Conservation (phyloP, 2,329 filamentous ascomycete genomes). For the Juglanconis sp. region DNA sequence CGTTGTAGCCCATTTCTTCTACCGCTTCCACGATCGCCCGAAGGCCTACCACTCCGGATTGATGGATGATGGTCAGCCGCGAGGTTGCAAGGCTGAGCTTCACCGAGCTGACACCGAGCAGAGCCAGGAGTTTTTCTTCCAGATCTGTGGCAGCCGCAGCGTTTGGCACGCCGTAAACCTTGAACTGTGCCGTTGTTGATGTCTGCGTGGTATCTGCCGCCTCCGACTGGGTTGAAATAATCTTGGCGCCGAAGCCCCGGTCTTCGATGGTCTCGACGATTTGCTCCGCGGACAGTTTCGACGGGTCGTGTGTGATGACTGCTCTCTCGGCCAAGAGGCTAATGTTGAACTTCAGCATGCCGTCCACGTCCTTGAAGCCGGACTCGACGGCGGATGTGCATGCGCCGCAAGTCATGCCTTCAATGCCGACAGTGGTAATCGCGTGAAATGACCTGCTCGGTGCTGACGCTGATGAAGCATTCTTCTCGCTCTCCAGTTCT, state of each 20-base stretch:
- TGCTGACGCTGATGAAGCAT: slow-evolving; percentile 26
- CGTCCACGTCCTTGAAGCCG: slow-evolving; percentile 73
- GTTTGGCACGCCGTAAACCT: slow-evolving; percentile 76
- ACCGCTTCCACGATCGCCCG: slow-evolving; percentile 78
- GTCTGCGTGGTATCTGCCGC: slow-evolving; percentile 51
- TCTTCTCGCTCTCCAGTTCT: slow-evolving; percentile 38
- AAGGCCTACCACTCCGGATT: slow-evolving; percentile 70
- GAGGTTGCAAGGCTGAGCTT: slow-evolving; percentile 71
- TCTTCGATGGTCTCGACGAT: slow-evolving; percentile 85
- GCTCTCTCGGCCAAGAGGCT: slow-evolving; percentile 90
- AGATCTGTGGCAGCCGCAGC: slow-evolving; percentile 68
- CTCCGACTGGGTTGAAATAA: slow-evolving; percentile 73
- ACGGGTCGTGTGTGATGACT: slow-evolving; percentile 77
- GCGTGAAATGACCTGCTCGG: slow-evolving; percentile 43
- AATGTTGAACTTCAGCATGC: slow-evolving; percentile 87
- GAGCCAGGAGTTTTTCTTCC: slow-evolving; percentile 62
- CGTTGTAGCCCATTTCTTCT: slow-evolving; percentile 82
- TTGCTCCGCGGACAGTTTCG: slow-evolving; percentile 66
- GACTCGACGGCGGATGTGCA: slow-evolving; percentile 90
- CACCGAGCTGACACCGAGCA: slow-evolving; percentile 72
- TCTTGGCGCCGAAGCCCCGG: slow-evolving; percentile 77
- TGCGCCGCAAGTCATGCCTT: slow-evolving; percentile 96
- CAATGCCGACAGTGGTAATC: slow-evolving; percentile 82
- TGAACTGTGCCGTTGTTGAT: slow-evolving; percentile 67
- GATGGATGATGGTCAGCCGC: slow-evolving; percentile 70